Conservation (phyloP, 257 asterid genomes). For the Mitragyna speciosa region DNA sequence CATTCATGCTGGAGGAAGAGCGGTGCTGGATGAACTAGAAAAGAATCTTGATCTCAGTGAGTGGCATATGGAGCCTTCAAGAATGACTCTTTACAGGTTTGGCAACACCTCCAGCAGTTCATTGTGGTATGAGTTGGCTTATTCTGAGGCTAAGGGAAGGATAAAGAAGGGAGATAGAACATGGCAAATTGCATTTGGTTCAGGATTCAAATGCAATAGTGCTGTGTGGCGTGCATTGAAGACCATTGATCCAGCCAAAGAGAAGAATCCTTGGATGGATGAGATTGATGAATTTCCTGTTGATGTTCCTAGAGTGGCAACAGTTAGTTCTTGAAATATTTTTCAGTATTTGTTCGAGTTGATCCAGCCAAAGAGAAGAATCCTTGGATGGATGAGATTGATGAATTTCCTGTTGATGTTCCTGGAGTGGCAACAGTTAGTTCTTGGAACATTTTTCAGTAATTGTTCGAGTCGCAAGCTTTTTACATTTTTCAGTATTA, state of each 20-base stretch:
- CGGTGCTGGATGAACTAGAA: conserved; percentile 44
- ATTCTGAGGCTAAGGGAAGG: conserved; percentile 49
- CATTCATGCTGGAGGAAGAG: conserved; percentile 50
- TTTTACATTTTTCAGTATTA: too few relatives aligned
- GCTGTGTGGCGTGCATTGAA: conserved; percentile 49
- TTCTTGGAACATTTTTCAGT: background rate
- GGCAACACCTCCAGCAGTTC: conserved; percentile 58
- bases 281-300: conserved; percentile 51
- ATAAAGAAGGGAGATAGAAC: conserved; percentile 40
- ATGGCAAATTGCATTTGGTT: conserved; percentile 57
- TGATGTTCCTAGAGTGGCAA: conserved; percentile 26
- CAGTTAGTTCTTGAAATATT: conserved; percentile 16
- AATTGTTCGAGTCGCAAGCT: too few relatives aligned
- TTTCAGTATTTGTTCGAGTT: too few relatives aligned
- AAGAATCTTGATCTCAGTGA: conserved; percentile 36
- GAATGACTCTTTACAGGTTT: conserved; percentile 53
- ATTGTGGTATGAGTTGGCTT: conserved; percentile 50
- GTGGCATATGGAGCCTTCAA: conserved; percentile 57
- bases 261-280: conserved; percentile 53
- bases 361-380: conserved; percentile 43
- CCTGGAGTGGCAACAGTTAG: conserved; percentile 27
- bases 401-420: conserved; percentile 43
- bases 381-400: conserved; percentile 52
- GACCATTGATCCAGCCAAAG: conserved; percentile 37
- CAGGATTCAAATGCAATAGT: conserved; percentile 55